phyloP scores from a whole-genome alignment of 345 rosid species.

The Lepidium didymum region DNA sequence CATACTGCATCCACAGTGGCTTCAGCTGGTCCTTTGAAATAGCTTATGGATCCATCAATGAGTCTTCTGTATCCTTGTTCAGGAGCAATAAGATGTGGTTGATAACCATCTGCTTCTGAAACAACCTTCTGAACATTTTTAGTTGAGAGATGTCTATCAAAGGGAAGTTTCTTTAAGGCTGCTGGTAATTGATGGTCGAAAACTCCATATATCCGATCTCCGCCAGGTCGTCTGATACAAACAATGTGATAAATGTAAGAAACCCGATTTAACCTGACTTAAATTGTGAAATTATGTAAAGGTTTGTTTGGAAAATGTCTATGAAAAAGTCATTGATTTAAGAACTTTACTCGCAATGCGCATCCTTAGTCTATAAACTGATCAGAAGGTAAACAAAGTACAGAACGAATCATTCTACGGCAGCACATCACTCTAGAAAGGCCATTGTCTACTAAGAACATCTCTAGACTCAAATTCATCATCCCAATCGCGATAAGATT shows the following conservation, averaged over 20 bases:
- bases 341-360: background rate
- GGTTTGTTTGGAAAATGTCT: background rate
- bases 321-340: background rate
- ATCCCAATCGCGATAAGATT: background rate
- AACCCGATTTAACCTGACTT: background rate
- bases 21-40: conserved; percentile 98
- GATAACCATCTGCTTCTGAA: conserved; percentile 99
- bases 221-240: conserved; percentile 87
- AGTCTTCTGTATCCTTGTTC: conserved; percentile 99
- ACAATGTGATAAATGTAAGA: background rate
- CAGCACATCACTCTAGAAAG: background rate
- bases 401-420: background rate
- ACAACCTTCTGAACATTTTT: conserved; percentile 97
- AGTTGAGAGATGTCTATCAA: conserved; percentile 87
- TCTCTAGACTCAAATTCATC: background rate
- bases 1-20: conserved; percentile 97
- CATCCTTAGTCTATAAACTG: background rate
- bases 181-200: conserved; percentile 97
- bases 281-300: background rate
- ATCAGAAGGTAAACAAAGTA: background rate
- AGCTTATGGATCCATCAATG: conserved; percentile 91
- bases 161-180: conserved; percentile 96
- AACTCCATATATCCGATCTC: conserved; percentile 93
- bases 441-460: background rate
- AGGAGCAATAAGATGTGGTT: conserved; percentile 99